Conservation (phyloP, 441 rosid genomes). For the Melianthus villosus region DNA sequence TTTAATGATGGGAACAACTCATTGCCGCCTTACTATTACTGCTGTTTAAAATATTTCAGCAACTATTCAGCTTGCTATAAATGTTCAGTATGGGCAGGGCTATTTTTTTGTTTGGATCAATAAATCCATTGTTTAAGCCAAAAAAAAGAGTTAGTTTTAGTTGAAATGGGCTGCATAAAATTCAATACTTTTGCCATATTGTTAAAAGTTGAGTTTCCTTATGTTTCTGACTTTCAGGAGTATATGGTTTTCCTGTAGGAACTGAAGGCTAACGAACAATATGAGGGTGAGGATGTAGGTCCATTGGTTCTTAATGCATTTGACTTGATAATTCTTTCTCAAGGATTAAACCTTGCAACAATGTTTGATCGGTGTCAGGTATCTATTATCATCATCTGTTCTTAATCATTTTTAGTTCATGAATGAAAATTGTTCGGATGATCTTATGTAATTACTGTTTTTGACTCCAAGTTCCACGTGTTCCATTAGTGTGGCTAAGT, state of each 20-base stretch:
- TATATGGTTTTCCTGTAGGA: constrained; percentile 26
- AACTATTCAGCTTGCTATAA: too few relatives aligned
- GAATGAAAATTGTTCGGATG: too few relatives aligned
- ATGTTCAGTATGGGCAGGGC: too few relatives aligned
- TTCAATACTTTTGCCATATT: background rate
- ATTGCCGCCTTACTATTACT: too few relatives aligned
- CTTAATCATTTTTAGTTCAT: background rate
- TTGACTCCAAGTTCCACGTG: too few relatives aligned
- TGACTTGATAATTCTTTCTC: constrained; percentile 89
- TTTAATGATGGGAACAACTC: too few relatives aligned
- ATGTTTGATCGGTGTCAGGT: constrained; percentile 85
- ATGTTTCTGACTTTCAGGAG: constrained; percentile 5
- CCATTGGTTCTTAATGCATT: constrained; percentile 86
- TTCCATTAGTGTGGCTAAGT: too few relatives aligned
- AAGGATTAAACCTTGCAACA: constrained; percentile 77
- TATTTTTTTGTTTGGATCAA: too few relatives aligned
- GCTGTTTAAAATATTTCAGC: too few relatives aligned
- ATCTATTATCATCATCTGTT: constrained; percentile 2
- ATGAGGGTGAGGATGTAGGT: constrained; percentile 40
- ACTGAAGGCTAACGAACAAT: constrained; percentile 29
- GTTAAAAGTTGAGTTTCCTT: constrained; percentile 2
- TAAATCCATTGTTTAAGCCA: too few relatives aligned
- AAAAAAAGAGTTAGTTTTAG: background rate
- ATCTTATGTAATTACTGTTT: too few relatives aligned
- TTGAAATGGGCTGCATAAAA: background rate